A percentile compares a stretch with the other conserved stretches of the same genome.
phyloP scores from a whole-genome alignment of 2,329 filamentous ascomycete species.

The Ascochyta clinopodiicola region DNA sequence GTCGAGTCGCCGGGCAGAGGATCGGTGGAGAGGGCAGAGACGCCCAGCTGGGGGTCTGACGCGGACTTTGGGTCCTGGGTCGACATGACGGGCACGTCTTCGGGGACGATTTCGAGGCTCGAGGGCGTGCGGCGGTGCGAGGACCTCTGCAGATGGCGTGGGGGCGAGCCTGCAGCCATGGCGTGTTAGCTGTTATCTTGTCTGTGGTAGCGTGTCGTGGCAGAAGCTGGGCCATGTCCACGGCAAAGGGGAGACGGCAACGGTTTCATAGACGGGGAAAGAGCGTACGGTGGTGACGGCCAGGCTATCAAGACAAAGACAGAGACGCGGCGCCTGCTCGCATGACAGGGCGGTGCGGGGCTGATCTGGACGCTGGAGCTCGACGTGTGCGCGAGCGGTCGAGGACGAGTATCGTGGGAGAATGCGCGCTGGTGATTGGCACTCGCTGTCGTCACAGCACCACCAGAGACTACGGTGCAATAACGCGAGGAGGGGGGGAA shows the following conservation, averaged over 20 bases:
- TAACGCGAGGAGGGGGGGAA: background rate
- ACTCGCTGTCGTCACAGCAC: conserved; percentile 30
- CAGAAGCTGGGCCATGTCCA: background rate
- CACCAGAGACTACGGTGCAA: background rate
- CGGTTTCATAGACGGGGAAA: conserved; percentile 13
- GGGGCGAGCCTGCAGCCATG: conserved; percentile 42
- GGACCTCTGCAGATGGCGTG: conserved; percentile 27
- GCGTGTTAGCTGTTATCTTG: conserved; percentile 32
- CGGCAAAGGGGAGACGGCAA: background rate
- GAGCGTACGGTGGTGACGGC: conserved; percentile 29
- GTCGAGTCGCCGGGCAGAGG: conserved; percentile 36
- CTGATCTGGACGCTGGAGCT: conserved; percentile 2
- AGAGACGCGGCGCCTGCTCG: conserved; percentile 23
- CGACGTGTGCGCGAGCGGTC: conserved; percentile 8
- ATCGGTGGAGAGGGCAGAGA: conserved; percentile 32
- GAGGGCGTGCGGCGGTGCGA: conserved; percentile 42
- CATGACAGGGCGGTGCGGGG: conserved; percentile 36
- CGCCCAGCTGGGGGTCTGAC: conserved; percentile 42
- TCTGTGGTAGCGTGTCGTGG: background rate
- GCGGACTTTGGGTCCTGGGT: conserved; percentile 33
- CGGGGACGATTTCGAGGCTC: conserved; percentile 38
- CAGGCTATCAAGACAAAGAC: conserved; percentile 15
- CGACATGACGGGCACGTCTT: conserved; percentile 41
- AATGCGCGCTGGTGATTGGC: conserved; percentile 40
- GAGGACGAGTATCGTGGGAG: conserved; percentile 32